Conservation (phyloP, 1,284 basidiomycete species). For the Wolfiporia cocos region DNA sequence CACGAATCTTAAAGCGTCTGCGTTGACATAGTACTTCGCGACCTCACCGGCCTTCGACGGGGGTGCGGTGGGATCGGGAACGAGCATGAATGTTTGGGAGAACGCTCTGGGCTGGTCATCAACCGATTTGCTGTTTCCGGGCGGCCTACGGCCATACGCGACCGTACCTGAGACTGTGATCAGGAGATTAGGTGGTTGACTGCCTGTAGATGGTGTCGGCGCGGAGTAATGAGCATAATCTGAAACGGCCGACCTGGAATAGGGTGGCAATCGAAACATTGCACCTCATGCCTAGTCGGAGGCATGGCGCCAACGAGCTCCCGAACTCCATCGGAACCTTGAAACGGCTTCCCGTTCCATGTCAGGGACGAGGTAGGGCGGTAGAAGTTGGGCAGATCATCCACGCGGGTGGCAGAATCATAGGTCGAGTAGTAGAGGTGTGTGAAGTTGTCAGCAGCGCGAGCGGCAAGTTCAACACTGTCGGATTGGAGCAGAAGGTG, state of each 20-base stretch:
- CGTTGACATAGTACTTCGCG: slow-evolving; percentile 73
- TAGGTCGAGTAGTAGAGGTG: slow-evolving; percentile 75
- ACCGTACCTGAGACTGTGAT: slow-evolving; percentile 76
- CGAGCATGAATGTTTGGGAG: slow-evolving; percentile 80
- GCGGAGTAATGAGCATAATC: background rate
- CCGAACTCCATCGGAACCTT: slow-evolving; percentile 61
- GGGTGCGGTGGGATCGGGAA: slow-evolving; percentile 62
- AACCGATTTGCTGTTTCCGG: slow-evolving; percentile 48
- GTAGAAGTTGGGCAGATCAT: slow-evolving; percentile 74
- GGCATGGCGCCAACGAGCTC: slow-evolving; percentile 67
- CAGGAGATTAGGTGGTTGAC: slow-evolving; percentile 69
- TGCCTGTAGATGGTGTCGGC: slow-evolving; percentile 37
- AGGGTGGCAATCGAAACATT: slow-evolving; percentile 83
- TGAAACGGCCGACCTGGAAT: slow-evolving; percentile 57
- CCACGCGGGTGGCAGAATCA: slow-evolving; percentile 63
- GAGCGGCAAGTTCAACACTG: slow-evolving; percentile 76
- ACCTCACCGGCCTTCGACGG: slow-evolving; percentile 62
- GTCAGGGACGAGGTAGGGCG: slow-evolving; percentile 66
- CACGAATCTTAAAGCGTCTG: slow-evolving; percentile 74
- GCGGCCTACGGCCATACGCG: slow-evolving; percentile 57
- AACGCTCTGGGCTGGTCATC: slow-evolving; percentile 81
- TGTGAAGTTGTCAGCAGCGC: slow-evolving; percentile 75
- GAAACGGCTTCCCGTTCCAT: slow-evolving; percentile 82
- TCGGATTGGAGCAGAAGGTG: background rate
- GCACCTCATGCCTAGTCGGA: slow-evolving; percentile 71